Conservation (phyloP, 202 grass and related monocot species). For the Hordeum pubiflorum region DNA sequence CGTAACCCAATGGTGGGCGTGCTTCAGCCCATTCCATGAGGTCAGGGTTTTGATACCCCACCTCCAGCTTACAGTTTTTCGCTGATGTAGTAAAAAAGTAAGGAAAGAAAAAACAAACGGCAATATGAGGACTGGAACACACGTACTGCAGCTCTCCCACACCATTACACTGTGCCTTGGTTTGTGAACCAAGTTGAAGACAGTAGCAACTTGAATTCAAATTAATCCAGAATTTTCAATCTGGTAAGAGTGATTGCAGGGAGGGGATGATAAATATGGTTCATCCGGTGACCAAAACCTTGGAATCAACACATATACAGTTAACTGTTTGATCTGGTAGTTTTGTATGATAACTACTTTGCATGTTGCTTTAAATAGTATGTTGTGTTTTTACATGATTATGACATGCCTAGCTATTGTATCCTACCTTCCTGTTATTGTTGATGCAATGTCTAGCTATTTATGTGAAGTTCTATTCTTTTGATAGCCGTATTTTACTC, state of each 20-base stretch:
- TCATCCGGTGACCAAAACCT: neutral
- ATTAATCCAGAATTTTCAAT: neutral
- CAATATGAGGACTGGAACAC: neutral
- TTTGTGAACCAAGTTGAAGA: neutral
- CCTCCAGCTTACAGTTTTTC: neutral
- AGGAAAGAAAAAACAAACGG: neutral
- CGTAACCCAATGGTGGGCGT: neutral
- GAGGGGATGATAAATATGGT: neutral
- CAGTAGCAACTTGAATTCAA: neutral
- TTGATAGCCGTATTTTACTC: neutral
- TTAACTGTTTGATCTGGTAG: neutral
- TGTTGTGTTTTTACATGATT: conserved; percentile 5
- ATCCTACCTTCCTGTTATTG: conserved; percentile 5
- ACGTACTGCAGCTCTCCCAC: no score
- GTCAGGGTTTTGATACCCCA: neutral
- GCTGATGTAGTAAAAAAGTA: neutral
- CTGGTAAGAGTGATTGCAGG: neutral
- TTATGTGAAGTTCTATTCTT: conserved; percentile 18
- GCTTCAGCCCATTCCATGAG: neutral
- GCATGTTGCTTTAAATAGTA: neutral
- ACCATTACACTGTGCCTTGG: neutral
- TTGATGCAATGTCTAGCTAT: conserved; percentile 5
- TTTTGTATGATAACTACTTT: neutral
- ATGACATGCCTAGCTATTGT: neutral
- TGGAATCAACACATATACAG: neutral